Percentiles rank a stretch among this genome's conserved stretches.
Evolutionary conservation across 768 basidiomycete species (phyloP).

Genomic region (Pleurotus salmoneostramineus): DNA sequence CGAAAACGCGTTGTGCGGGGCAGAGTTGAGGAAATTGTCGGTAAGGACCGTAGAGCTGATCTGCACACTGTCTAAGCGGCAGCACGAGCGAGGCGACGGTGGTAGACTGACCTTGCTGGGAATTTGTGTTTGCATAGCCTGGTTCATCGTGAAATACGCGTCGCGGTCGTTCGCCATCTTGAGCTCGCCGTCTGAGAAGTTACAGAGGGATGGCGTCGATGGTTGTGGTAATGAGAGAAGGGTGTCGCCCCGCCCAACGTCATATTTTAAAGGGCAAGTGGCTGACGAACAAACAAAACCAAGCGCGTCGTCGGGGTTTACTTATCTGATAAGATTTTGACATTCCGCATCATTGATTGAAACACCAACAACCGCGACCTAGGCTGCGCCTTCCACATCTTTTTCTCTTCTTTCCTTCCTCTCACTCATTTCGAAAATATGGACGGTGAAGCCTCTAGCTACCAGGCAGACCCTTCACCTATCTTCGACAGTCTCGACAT

Average conservation of each 20-base stretch:
- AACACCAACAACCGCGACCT: neutral
- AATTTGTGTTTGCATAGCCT: neutral
- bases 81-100: neutral
- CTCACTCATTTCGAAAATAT: conserved; percentile 14
- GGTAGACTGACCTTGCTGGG: neutral
- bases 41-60: neutral
- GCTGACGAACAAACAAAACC: neutral
- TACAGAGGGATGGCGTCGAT: neutral
- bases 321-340: neutral
- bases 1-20: neutral
- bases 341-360: neutral
- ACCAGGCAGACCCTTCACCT: conserved; percentile 34
- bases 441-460: conserved; percentile 18
- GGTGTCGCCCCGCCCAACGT: neutral
- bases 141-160: neutral
- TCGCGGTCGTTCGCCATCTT: neutral
- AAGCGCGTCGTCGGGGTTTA: conserved; percentile 5
- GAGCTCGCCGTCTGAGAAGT: neutral
- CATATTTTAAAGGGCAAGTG: neutral
- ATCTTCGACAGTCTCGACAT: conserved; percentile 72
- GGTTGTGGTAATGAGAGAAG: neutral
- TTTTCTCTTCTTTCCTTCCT: conserved; percentile 11
- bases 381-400: conserved; percentile 24
- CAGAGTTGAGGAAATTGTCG: neutral
- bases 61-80: neutral